Base-by-base conservation (phyloP, 208 protist genomes). In the Crithidia expoeki region DNA sequence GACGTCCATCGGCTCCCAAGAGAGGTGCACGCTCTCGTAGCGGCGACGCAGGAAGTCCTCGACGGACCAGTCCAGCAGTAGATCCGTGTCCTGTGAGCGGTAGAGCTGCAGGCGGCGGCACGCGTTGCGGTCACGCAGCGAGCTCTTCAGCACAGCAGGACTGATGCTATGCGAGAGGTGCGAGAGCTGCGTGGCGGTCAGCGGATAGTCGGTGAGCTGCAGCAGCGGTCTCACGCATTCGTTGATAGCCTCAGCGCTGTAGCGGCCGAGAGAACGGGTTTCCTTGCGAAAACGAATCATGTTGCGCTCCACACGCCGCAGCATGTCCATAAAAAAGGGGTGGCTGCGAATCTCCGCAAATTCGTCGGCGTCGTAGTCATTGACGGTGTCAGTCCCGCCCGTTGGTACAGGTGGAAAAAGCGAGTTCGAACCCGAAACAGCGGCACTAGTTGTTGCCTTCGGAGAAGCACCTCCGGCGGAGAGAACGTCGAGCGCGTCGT, bases 11-110 rank as follows among this genome's bases (percentile, higher is more conserved):
- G 87, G 89, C 77, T 96, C 89, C 92, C 92, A 96, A 63, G 92
- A 96, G 40, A 94, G 34, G 60, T 96, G 92, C 70, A 96, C 88
- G 58, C 92, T 93, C 74, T 96, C 92, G 76, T 96, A 96, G 61
- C 92, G 92, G 55, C 89, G 87, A 17, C 92, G 92, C 16, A 96
- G 80, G 68, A 96, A 96, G 65, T 94, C 89, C 72, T 96, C 89
- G 30, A 82, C 77, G 7, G 87, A 93, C 89, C 92, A 96, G 81
- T 96, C 92, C 12, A 96, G 73, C 36, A 96, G 52, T 42, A 93
- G 71, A 53, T 92, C 84, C 14, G 86, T 94, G 74, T 92, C 86
- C 16, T 72, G 64, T 9, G 92, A 96, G 65, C 80, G 80, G 74
- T 92, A 96, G 32, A 96, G 60, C 69, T 92, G 83, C 66, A 96